Conservation (phyloP, 176 grass and related monocot genomes). For the Elaeis guineensis region DNA sequence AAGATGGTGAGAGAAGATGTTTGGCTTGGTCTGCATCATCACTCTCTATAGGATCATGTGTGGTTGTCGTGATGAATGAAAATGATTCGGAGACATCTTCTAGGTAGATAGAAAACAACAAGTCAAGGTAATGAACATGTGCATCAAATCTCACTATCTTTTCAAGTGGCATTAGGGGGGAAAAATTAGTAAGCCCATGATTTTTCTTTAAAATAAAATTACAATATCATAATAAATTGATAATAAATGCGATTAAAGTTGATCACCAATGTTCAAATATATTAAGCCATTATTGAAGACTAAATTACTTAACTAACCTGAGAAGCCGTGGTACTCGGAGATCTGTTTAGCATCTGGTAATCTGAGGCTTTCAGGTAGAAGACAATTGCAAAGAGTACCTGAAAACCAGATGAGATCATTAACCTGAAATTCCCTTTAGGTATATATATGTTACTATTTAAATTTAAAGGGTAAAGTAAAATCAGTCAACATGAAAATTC, state of each 20-base stretch:
- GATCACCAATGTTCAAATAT: no score
- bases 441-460: neutral
- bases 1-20: conserved; percentile 57
- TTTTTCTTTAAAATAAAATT: neutral
- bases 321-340: conserved; percentile 46
- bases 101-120: conserved; percentile 22
- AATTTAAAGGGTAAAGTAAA: no score
- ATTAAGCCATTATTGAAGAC: neutral
- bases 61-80: conserved; percentile 32
- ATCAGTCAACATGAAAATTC: no score
- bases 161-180: neutral
- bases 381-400: conserved; percentile 86
- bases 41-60: conserved; percentile 36
- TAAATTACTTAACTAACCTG: conserved; percentile 40
- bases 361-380: conserved; percentile 83
- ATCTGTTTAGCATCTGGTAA: conserved; percentile 70
- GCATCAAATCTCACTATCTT: neutral
- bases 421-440: neutral
- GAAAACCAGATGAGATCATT: conserved; percentile 23
- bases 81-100: conserved; percentile 51
- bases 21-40: conserved; percentile 68
- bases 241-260: neutral
- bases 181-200: neutral
- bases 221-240: conserved; percentile 7
- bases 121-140: neutral